Evolutionary conservation across 768 basidiomycete species (phyloP), one percentile per base, ranked within the genome.

Genomic region (Agrocybe chaxingu): DNA sequence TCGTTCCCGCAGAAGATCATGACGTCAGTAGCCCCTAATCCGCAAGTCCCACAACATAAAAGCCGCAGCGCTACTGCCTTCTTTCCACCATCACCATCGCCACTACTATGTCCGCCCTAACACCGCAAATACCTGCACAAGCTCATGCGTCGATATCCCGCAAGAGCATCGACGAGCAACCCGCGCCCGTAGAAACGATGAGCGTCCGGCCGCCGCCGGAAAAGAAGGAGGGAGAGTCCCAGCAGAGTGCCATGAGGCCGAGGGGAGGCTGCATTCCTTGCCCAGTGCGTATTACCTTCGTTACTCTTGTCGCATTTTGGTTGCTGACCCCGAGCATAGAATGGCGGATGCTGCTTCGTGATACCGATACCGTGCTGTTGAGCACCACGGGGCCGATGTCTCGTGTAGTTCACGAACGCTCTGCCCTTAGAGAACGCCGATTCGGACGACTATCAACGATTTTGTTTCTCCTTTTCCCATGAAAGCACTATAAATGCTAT

Each of bases 241-340:
- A 29, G 10, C 45, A 55, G 4, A 38, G 54, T 13, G 62, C 62
- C 6, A 30, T 48, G 47, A 49, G 67, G 12, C 44, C 65, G 16
- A 43, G 67, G 48, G 67, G 67, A 1, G 67, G 67, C 2, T 68
- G 67, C 38, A 57, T 68, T 36, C 67, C 67, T 11, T 68, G 67
- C 47, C 67, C 65, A 38, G 67, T 66, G 47, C 19, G 63, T 54
- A 4, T 34, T 31, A 32, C 12, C 38, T 4, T 4, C 31, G 29
- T 4, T 13, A 7, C 5, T 52, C 5, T n/a, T 8, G 12, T n/a
- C 4, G 8, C 10, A 2, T 24, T 9, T 8, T 12, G 18, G 7
- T 35, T 39, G 24, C 36, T 47, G 5, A 35, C 30, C 16, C 12
- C 0, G 18, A 1, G 2, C 9, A 0, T 37, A 54, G 62, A 56